A percentile compares a stretch with the other conserved stretches of the same genome.
Conservation (phyloP, 1,284 basidiomycete species). For the Phellinidium pouzarii region DNA sequence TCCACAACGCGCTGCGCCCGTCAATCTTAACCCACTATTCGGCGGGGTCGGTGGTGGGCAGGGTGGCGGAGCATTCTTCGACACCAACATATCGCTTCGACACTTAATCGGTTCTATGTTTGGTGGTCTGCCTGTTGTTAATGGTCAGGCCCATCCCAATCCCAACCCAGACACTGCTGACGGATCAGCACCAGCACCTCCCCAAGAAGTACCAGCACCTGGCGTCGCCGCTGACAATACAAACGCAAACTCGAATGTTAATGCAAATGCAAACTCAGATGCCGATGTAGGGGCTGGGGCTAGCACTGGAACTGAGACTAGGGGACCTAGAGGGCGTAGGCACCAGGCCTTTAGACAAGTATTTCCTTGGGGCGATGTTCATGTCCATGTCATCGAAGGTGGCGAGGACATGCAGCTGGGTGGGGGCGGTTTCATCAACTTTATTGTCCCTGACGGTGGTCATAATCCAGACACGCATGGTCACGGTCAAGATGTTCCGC, state of each 20-base stretch:
- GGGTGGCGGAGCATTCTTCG: background rate
- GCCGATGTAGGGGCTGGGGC: background rate
- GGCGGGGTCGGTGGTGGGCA: background rate
- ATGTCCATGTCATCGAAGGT: background rate
- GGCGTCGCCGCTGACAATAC: background rate
- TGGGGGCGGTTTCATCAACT: too few relatives aligned
- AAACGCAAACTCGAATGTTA: background rate
- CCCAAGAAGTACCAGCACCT: background rate
- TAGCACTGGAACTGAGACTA: too few relatives aligned
- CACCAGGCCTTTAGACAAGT: background rate
- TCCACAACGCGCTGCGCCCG: background rate
- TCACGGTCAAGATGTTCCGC: background rate
- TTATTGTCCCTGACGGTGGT: too few relatives aligned
- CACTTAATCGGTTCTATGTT: background rate
- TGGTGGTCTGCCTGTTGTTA: background rate
- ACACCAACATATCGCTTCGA: constrained; percentile 6
- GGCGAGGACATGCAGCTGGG: background rate
- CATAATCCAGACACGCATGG: too few relatives aligned
- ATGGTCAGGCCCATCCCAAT: background rate
- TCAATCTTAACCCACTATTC: background rate
- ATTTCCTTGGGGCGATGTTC: background rate
- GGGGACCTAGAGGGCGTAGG: background rate
- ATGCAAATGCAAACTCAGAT: background rate
- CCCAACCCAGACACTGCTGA: background rate
- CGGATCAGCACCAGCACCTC: background rate